phyloP scores from a whole-genome alignment of 495 filamentous ascomycete genomes.

The Letharia lupina region DNA sequence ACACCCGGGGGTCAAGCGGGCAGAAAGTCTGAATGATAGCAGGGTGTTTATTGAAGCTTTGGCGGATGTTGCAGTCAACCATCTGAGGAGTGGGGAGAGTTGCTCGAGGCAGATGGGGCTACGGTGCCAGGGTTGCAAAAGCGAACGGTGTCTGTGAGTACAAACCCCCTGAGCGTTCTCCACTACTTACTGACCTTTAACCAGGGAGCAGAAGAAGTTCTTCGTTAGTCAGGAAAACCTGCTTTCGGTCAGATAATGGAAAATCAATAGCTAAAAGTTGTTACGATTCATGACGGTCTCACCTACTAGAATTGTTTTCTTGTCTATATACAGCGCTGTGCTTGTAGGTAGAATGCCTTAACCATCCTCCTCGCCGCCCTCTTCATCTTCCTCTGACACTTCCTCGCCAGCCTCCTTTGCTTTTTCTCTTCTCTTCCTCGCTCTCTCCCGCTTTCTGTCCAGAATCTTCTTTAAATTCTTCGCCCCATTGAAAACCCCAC shows the following conservation, averaged over 20 bases:
- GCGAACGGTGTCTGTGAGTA: slow-evolving; percentile 60
- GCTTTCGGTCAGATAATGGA: slow-evolving; percentile 12
- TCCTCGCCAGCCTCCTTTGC: slow-evolving; percentile 66
- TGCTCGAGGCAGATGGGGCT: slow-evolving; percentile 80
- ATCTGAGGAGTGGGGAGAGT: slow-evolving; percentile 60
- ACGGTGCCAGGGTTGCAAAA: slow-evolving; percentile 89
- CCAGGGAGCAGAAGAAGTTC: slow-evolving; percentile 75
- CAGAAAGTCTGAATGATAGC: slow-evolving; percentile 87
- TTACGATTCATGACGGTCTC: neutral
- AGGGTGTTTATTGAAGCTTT: slow-evolving; percentile 86
- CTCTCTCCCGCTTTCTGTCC: slow-evolving; percentile 72
- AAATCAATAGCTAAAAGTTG: neutral
- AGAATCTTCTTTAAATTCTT: slow-evolving; percentile 74
- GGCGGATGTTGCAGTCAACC: slow-evolving; percentile 72
- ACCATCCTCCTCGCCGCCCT: slow-evolving; percentile 12
- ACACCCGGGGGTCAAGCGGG: slow-evolving; percentile 69
- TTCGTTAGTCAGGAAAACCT: slow-evolving; percentile 51
- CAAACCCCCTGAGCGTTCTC: neutral
- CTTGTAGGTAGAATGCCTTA: neutral
- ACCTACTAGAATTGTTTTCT: neutral
- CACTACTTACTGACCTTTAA: neutral
- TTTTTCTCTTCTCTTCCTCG: slow-evolving; percentile 56
- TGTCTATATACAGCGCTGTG: neutral
- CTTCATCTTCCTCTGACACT: slow-evolving; percentile 55
- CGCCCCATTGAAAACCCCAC: slow-evolving; percentile 82